phyloP scores from a whole-genome alignment of 257 asterid species.

The Ballota nigra region DNA sequence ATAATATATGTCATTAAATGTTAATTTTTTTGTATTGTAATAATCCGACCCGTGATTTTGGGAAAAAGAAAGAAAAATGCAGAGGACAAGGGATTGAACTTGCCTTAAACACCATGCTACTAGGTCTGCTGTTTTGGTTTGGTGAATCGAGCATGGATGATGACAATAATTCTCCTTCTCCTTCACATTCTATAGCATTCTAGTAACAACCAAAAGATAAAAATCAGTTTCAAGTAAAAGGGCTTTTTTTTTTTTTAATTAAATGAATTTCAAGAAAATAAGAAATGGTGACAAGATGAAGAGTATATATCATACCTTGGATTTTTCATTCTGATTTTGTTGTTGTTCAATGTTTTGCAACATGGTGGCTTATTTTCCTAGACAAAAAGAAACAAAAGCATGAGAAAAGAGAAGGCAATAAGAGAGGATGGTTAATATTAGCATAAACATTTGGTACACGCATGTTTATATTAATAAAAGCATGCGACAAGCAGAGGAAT shows the following conservation, averaged over 20 bases:
- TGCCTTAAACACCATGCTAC: constrained; percentile 81
- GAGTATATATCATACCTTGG: constrained; percentile 35
- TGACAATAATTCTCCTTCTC: constrained; percentile 28
- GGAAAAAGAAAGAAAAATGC: too few species aligned
- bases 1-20: too few species aligned
- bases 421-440: background rate
- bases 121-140: constrained; percentile 58
- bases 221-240: background rate
- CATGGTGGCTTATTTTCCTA: constrained; percentile 30
- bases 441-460: constrained; percentile 7
- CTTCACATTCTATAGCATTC: constrained; percentile 35
- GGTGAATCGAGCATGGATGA: constrained; percentile 41
- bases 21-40: too few species aligned
- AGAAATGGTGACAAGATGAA: background rate
- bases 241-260: background rate
- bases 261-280: background rate
- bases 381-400: background rate
- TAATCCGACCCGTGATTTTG: too few species aligned
- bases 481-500: constrained; percentile 28
- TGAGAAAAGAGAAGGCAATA: background rate
- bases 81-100: constrained; percentile 11
- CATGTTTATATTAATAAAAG: constrained; percentile 5
- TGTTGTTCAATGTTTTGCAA: constrained; percentile 38
- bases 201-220: constrained; percentile 5
- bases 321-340: constrained; percentile 24